Conservation (phyloP, 495 filamentous ascomycete genomes). For the Daldinia decipiens region DNA sequence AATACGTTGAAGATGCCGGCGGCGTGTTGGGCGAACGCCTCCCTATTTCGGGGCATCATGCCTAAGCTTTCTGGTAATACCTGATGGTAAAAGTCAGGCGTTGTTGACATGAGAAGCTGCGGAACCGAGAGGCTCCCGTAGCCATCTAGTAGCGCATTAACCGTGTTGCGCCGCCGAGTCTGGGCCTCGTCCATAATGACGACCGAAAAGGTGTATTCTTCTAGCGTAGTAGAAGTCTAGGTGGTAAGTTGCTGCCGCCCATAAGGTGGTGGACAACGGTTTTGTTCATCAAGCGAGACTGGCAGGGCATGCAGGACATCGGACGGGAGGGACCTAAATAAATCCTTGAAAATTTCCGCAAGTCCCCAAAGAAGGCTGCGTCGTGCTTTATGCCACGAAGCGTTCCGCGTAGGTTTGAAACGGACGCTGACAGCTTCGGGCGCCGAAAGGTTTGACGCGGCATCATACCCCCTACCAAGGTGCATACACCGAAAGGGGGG, state of each 20-base stretch:
- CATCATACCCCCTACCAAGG: slow-evolving; percentile 7
- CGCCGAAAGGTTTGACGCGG: slow-evolving; percentile 27
- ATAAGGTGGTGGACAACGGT: slow-evolving; percentile 21
- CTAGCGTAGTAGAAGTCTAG: slow-evolving; percentile 3
- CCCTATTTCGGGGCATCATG: slow-evolving; percentile 49
- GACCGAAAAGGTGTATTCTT: slow-evolving; percentile 17
- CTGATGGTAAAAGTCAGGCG: slow-evolving; percentile 49
- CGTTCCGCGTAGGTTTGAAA: slow-evolving; percentile 21
- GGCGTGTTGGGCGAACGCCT: slow-evolving; percentile 50
- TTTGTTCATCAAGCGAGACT: slow-evolving; percentile 16
- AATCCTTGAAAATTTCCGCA: slow-evolving; percentile 25
- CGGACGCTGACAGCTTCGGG: slow-evolving; percentile 27
- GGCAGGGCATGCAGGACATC: slow-evolving; percentile 32
- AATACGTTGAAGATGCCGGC: slow-evolving; percentile 53
- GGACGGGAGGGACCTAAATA: slow-evolving; percentile 41
- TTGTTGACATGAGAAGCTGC: slow-evolving; percentile 48
- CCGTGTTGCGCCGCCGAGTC: slow-evolving; percentile 40
- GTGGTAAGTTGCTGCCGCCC: slow-evolving; percentile 13
- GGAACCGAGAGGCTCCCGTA: slow-evolving; percentile 51
- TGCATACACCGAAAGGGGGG: slow-evolving; percentile 17
- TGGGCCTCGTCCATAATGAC: slow-evolving; percentile 34
- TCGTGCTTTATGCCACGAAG: slow-evolving; percentile 12
- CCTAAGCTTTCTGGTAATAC: slow-evolving; percentile 52
- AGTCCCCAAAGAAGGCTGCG: slow-evolving; percentile 28
- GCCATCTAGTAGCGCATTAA: slow-evolving; percentile 48